Evolutionary conservation across 306 rosid species (phyloP), one percentile per base, ranked within the genome.

Genomic region (Glycine soja): DNA sequence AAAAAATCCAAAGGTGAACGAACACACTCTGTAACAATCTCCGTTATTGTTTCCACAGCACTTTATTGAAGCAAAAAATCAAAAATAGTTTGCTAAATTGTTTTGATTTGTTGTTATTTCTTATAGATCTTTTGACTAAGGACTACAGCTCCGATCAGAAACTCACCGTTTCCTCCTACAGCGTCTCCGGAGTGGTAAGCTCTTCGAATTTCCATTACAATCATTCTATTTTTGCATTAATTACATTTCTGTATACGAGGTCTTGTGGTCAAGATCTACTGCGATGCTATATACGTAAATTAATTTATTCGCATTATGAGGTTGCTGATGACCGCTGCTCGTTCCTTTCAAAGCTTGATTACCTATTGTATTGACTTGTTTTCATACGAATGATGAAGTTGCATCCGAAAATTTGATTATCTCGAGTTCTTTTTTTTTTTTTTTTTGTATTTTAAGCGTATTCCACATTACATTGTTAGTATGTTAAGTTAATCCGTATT

Each of bases 91-190:
- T 1, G 32, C 15, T 84, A 66, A 11, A 5, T 42, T 5, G 19
- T 77, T 73, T 74, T 40, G 38, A 46, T 72, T 83, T 65, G 73
- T 83, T 77, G 12, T 67, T 24, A 0, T 24, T 82, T 62, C 70
- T 78, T 14, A 18, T 81, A 96, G 99, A 96, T 96, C 92, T 96
- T 86, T 80, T 93, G 51, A 92, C 90, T 6, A 96, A 76, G 88
- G 99, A 96, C 72, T 93, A 92, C 72, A 87, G 15, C 85, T 61
- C 92, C 72, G 98, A 96, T 87, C 92, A 90, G 86, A 96, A 96
- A 76, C 85, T 96, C 84, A 83, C 93, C 14, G 77, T 93, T 77
- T 89, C 91, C 18, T 82, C 97, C 76, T 84, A 81, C 86, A 93
- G 93, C 87, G 82, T 57, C 63, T 81, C 97, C 3, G 99, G 99